phyloP scores from a whole-genome alignment of 345 rosid genomes.

The Eucalyptus paniculata region DNA sequence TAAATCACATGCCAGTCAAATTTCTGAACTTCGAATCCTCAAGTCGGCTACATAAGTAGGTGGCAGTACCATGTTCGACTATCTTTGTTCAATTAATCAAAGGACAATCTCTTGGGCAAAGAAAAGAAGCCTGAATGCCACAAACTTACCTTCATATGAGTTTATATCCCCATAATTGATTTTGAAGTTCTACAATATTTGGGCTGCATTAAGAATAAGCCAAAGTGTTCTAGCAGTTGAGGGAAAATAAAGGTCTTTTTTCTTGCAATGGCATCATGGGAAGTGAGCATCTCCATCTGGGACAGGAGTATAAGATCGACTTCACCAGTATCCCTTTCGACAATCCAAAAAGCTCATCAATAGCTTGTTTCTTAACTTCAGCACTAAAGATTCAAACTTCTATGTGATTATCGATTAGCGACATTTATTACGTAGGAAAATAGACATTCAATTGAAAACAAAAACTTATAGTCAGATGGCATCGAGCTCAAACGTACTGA shows the following conservation, averaged over 20 bases:
- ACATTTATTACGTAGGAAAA: background rate
- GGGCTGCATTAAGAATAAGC: background rate
- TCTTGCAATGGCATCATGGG: background rate
- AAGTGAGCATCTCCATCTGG: background rate
- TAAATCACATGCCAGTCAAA: background rate
- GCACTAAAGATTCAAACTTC: background rate
- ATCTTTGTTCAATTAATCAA: background rate
- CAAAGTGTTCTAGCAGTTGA: background rate
- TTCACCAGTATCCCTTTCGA: background rate
- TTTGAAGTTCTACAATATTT: background rate
- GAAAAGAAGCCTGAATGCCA: background rate
- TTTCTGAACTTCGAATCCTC: background rate
- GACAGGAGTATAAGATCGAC: background rate
- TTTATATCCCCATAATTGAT: background rate
- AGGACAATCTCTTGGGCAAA: background rate
- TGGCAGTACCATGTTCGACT: background rate
- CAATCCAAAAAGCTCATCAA: background rate
- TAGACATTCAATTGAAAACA: background rate
- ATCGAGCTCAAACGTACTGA: background rate
- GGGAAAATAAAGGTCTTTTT: background rate
- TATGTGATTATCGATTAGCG: background rate
- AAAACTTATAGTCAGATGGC: background rate
- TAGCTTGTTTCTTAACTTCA: background rate
- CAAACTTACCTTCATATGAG: background rate
- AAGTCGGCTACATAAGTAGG: background rate